Base-by-base conservation (phyloP, 176 grass and related monocot species). In the Cocos nucifera region DNA sequence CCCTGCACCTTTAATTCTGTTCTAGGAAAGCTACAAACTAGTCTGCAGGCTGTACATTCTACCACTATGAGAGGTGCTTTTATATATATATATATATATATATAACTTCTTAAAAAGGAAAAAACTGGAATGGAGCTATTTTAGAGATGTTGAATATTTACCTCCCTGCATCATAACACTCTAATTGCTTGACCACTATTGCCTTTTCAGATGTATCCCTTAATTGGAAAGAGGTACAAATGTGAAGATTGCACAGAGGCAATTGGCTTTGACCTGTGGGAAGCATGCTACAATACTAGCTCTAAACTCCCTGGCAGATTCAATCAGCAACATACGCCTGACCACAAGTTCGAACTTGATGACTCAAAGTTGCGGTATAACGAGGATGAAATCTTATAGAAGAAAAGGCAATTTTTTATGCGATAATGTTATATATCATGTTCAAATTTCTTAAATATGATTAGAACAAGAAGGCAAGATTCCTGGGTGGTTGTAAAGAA, bases 261-360 rank as follows among this genome's bases (percentile, higher is more conserved):
- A 52, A 26, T 92, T 24, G 87, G 87, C 18, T 98, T 88, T 27
- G 84, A 98, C 61, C 81, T 98, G 15, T 92, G 87, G 7, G 87
- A 82, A 66, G 58, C 49, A 49, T 98, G 93, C 70, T 92, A 89
- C 63, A 76, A 56, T 50, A 76, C 76, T 9, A 64, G 22, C 18
- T 88, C 79, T 22, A 98, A 88, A 17, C 74, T 98, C 54, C 81
- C 79, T 6, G 87, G 84, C 7, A 78, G 93, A 61, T 98, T 98
- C 66, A 98, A 98, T 75, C 87, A 92, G 73, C 76, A 83, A 66
- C 93, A 98, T 64, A 92, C 93, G 4, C 81, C 82, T 75, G 84
- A 92, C 62, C 88, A 92, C 67, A 83, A 53, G 71, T 92, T 98
- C 63, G 76, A 81, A 52, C 50, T 83, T 19, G 81, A 86, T 63